phyloP scores from a whole-genome alignment of 2,329 filamentous ascomycete genomes.

The Pseudogymnoascus sp. region DNA sequence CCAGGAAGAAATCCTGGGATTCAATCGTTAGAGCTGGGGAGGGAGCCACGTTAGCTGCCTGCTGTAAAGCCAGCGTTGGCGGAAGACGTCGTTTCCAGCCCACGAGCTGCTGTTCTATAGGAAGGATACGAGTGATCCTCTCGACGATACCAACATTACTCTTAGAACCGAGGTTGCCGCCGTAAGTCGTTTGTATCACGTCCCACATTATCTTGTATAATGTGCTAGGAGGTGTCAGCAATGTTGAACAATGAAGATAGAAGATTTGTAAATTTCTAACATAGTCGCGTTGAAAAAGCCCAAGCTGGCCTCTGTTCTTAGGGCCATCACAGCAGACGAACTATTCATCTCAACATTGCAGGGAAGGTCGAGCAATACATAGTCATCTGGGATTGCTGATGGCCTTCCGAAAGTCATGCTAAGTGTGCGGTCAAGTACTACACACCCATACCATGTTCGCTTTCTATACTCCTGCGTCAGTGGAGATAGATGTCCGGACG shows the following conservation, averaged over 20 bases:
- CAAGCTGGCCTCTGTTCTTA: conserved; percentile 14
- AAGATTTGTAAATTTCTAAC: conserved; percentile 17
- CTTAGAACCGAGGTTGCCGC: conserved; percentile 35
- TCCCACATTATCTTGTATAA: conserved; percentile 30
- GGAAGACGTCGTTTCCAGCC: conserved; percentile 32
- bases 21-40: conserved; percentile 14
- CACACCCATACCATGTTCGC: conserved; percentile 42
- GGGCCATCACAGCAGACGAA: neutral
- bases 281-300: conserved; percentile 31
- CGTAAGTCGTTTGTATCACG: conserved; percentile 35
- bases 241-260: neutral
- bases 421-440: conserved; percentile 39
- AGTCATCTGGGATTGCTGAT: conserved; percentile 36
- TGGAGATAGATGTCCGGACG: conserved; percentile 29
- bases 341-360: conserved; percentile 10
- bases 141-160: conserved; percentile 20
- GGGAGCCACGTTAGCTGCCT: conserved; percentile 19
- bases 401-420: conserved; percentile 46
- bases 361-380: conserved; percentile 33
- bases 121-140: conserved; percentile 30
- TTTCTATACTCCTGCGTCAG: conserved; percentile 40
- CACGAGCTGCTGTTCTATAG: conserved; percentile 32
- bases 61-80: conserved; percentile 21
- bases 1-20: neutral
- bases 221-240: conserved; percentile 18